A percentile compares a stretch with the other conserved stretches of the same genome.
phyloP scores from a whole-genome alignment of 495 filamentous ascomycete species.

The Mytilinidion resinicola region DNA sequence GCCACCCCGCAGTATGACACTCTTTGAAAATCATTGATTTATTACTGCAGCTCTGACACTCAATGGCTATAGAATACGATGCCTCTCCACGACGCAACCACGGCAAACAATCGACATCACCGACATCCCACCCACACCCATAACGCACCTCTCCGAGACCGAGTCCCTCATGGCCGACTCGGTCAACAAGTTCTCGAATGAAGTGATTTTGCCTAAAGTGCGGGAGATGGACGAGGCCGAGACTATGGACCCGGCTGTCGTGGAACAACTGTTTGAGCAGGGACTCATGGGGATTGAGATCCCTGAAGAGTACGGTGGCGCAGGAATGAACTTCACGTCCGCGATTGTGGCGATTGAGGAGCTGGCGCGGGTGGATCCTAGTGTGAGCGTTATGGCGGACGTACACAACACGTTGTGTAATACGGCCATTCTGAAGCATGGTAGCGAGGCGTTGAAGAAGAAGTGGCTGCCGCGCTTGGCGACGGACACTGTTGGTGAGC shows the following conservation, averaged over 20 bases:
- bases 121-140: conserved; percentile 78
- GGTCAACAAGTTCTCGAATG: conserved; percentile 84
- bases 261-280: conserved; percentile 95
- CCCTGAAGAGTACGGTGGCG: conserved; percentile 91
- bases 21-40: conserved; percentile 2
- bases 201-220: conserved; percentile 83
- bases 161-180: conserved; percentile 83
- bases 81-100: conserved; percentile 63
- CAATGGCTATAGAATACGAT: conserved; percentile 46
- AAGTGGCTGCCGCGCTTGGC: conserved; percentile 84
- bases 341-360: conserved; percentile 97
- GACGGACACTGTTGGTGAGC: conserved; percentile 64
- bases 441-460: conserved; percentile 63
- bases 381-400: conserved; percentile 86
- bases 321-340: conserved; percentile 97
- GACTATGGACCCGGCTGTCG: conserved; percentile 77
- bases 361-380: conserved; percentile 87
- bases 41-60: conserved; percentile 10
- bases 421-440: conserved; percentile 85
- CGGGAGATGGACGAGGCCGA: conserved; percentile 98
- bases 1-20: conserved; percentile 24
- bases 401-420: conserved; percentile 98
- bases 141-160: conserved; percentile 86
- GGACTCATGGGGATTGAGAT: conserved; percentile 97
- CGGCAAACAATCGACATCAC: conserved; percentile 56